phyloP scores from a whole-genome alignment of 805 yeast genomes.

The Saturnispora serradocipensis region DNA sequence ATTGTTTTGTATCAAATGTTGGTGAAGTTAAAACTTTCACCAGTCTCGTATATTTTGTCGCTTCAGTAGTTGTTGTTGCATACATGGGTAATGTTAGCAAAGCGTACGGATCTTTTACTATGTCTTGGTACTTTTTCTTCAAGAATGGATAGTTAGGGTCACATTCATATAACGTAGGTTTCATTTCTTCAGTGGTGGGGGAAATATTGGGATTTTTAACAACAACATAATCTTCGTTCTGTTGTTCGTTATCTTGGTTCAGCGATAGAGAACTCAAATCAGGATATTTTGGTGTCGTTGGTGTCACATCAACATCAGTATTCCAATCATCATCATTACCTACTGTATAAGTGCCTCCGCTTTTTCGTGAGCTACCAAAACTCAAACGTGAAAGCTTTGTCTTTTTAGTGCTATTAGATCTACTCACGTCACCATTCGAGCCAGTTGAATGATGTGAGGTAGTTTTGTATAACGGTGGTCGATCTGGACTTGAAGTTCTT shows the following conservation, averaged over 20 bases:
- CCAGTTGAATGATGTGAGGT: conserved; percentile 5
- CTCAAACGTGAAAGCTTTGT: conserved; percentile 7
- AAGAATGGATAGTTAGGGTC: conserved; percentile 19
- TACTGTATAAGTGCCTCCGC: background rate
- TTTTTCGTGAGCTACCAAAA: background rate
- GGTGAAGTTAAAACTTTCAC: conserved; percentile 46
- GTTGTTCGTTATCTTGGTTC: background rate
- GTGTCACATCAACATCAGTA: conserved; percentile 1
- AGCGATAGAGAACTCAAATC: conserved; percentile 1
- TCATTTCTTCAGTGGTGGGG: background rate
- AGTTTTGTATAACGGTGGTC: conserved; percentile 3
- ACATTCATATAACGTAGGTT: conserved; percentile 9
- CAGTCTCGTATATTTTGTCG: conserved; percentile 58
- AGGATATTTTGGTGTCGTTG: background rate
- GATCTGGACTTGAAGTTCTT: conserved; percentile 7
- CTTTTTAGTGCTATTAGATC: conserved; percentile 5
- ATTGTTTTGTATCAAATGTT: conserved; percentile 56
- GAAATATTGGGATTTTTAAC: conserved; percentile 31
- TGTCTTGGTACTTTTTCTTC: conserved; percentile 26
- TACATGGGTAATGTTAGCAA: conserved; percentile 23
- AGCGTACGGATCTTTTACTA: conserved; percentile 36
- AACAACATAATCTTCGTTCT: background rate
- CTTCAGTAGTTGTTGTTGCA: conserved; percentile 27
- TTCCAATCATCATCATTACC: conserved; percentile 12
- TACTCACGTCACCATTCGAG: conserved; percentile 4